Conservation (phyloP, 306 rosid genomes). For the Quercus agrifolia region DNA sequence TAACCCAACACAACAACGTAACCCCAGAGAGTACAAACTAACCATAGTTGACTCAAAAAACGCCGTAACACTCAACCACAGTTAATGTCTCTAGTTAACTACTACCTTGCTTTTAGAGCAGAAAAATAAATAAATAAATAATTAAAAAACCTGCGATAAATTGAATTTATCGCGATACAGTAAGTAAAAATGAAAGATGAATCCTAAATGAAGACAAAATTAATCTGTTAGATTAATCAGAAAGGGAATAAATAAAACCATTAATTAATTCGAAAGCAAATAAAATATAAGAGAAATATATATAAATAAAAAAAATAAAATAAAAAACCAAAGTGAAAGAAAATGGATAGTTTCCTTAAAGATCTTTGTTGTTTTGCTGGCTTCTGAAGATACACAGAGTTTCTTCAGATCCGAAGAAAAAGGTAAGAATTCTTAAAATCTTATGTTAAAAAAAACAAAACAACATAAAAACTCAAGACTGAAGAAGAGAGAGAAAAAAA, state of each 20-base stretch:
- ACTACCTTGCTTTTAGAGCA: slow-evolving; percentile 11
- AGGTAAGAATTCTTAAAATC: slow-evolving; percentile 13
- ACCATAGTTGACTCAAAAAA: neutral
- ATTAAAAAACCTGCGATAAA: neutral
- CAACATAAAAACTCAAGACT: neutral
- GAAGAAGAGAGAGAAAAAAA: too few relatives aligned
- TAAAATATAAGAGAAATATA: too few relatives aligned
- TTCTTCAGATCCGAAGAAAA: slow-evolving; percentile 61
- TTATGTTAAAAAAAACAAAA: neutral
- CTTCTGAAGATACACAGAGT: slow-evolving; percentile 33
- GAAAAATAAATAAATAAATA: neutral
- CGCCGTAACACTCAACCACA: neutral
- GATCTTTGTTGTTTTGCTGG: slow-evolving; percentile 49
- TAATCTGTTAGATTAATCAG: slow-evolving; percentile 1
- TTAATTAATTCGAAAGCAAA: slow-evolving; percentile 5
- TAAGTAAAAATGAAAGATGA: neutral
- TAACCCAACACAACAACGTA: neutral
- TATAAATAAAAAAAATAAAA: neutral
- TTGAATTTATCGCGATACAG: slow-evolving; percentile 10
- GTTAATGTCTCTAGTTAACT: neutral
- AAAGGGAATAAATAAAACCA: slow-evolving; percentile 16
- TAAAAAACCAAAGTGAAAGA: neutral
- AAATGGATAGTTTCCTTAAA: slow-evolving; percentile 26
- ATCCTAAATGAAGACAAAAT: neutral
- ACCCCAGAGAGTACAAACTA: neutral